A percentile compares a stretch with the other conserved stretches of the same genome.
Conservation (phyloP, 2,329 filamentous ascomycete species). For the Domatiomyces globalis region DNA sequence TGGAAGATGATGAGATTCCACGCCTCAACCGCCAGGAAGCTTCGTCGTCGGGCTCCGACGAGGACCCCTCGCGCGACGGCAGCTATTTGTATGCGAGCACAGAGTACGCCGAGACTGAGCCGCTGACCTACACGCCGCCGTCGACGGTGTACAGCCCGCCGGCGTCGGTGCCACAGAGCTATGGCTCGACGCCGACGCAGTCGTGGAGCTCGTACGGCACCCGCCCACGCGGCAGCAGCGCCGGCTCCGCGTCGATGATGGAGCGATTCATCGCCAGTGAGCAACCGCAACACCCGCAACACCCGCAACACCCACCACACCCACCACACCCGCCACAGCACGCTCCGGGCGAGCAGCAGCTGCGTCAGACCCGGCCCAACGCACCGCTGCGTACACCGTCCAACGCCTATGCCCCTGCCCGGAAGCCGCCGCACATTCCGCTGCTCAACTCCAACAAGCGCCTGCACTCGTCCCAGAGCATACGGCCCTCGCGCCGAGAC, state of each 20-base stretch:
- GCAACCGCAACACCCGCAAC: neutral
- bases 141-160: constrained; percentile 20
- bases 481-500: constrained; percentile 42
- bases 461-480: constrained; percentile 43
- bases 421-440: constrained; percentile 39
- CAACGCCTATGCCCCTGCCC: constrained; percentile 58
- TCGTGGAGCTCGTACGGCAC: constrained; percentile 26
- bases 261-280: constrained; percentile 13
- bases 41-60: constrained; percentile 27
- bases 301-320: neutral
- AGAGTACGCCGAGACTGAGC: constrained; percentile 21
- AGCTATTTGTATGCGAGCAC: constrained; percentile 23
- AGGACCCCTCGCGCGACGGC: constrained; percentile 24
- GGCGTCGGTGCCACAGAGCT: constrained; percentile 8
- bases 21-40: constrained; percentile 29
- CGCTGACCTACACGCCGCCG: constrained; percentile 22
- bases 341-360: constrained; percentile 16
- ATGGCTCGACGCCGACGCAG: constrained; percentile 17
- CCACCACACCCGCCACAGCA: constrained; percentile 1
- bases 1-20: constrained; percentile 31
- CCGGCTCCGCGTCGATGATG: constrained; percentile 28
- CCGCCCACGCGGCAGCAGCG: constrained; percentile 28
- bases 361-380: constrained; percentile 50
- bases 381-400: constrained; percentile 61
- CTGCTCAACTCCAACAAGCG: constrained; percentile 30